These are phyloP conservation scores for Cercospora sojina DNA, from an alignment of 2,329 filamentous ascomycete species.

Conservation along the genomic window DNA sequence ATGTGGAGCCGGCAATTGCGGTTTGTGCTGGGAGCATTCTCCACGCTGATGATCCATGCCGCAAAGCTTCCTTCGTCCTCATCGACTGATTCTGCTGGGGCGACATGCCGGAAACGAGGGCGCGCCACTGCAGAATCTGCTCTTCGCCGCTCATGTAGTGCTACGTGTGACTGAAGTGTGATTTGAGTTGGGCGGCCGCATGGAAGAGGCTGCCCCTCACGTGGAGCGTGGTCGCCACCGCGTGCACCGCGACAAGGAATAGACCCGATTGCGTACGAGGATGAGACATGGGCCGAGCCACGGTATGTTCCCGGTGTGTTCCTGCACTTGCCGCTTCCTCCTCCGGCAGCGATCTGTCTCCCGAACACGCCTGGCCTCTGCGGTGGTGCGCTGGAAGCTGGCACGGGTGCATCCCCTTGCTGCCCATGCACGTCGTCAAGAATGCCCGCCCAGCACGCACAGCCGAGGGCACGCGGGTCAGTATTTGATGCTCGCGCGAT, in stretches of 20 bases:
- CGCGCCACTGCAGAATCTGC: neutral
- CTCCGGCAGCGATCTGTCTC: neutral
- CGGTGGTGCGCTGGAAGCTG: neutral
- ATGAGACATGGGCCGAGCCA: neutral
- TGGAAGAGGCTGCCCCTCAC: neutral
- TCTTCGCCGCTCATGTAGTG: neutral
- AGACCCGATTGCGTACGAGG: neutral
- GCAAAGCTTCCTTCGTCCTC: neutral
- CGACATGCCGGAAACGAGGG: neutral
- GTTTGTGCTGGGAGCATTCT: neutral
- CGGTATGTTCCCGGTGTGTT: neutral
- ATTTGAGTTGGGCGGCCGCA: neutral
- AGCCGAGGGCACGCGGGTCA: neutral
- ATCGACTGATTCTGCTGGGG: neutral
- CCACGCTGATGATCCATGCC: neutral
- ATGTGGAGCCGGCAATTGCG: conserved; percentile 6
- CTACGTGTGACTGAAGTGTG: neutral
- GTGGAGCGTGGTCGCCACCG: conserved; percentile 7
- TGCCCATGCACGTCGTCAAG: neutral
- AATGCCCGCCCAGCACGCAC: neutral
- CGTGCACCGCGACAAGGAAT: conserved; percentile 2
- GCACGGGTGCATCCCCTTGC: neutral
- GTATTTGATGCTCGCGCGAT: neutral
- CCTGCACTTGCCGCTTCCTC: conserved; percentile 7
- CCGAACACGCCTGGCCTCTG: neutral